Conservation (phyloP, 2,329 filamentous ascomycete genomes). For the Hypoxylon sp. region DNA sequence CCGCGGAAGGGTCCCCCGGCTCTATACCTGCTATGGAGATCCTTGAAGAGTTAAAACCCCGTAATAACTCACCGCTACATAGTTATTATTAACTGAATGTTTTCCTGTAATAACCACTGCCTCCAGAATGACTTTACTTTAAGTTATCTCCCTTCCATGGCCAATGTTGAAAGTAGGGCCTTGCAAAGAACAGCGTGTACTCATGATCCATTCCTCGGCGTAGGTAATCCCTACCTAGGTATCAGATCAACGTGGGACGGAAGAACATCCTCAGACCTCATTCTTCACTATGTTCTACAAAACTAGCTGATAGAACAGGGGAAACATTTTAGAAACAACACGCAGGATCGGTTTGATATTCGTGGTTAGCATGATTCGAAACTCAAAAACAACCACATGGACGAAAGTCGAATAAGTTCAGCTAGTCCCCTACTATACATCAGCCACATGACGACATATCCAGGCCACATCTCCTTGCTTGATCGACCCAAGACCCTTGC, state of each 20-base stretch:
- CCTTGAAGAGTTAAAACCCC: conserved; percentile 13
- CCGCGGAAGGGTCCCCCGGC: conserved; percentile 27
- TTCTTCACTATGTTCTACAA: conserved; percentile 33
- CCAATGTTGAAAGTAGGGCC: background rate
- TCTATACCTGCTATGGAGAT: conserved; percentile 14
- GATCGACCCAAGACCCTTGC: conserved; percentile 44
- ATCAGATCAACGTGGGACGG: conserved; percentile 2
- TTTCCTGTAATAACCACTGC: conserved; percentile 14
- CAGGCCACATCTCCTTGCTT: conserved; percentile 33
- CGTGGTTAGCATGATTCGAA: conserved; percentile 54
- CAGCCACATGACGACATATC: conserved; percentile 38
- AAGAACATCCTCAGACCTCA: conserved; percentile 2
- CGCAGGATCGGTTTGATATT: conserved; percentile 52
- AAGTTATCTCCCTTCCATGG: conserved; percentile 7
- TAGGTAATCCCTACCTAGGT: background rate
- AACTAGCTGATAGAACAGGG: conserved; percentile 28
- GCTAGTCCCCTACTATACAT: conserved; percentile 3
- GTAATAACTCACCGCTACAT: conserved; percentile 17
- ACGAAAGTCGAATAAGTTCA: conserved; percentile 15
- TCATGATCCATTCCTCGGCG: background rate
- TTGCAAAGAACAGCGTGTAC: conserved; percentile 10
- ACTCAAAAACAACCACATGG: conserved; percentile 48
- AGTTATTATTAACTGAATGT: conserved; percentile 10
- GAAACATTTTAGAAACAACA: conserved; percentile 42
- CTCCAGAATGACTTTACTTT: conserved; percentile 17